Conservation (phyloP, 768 basidiomycete species). For the Termitomyces sp. region DNA sequence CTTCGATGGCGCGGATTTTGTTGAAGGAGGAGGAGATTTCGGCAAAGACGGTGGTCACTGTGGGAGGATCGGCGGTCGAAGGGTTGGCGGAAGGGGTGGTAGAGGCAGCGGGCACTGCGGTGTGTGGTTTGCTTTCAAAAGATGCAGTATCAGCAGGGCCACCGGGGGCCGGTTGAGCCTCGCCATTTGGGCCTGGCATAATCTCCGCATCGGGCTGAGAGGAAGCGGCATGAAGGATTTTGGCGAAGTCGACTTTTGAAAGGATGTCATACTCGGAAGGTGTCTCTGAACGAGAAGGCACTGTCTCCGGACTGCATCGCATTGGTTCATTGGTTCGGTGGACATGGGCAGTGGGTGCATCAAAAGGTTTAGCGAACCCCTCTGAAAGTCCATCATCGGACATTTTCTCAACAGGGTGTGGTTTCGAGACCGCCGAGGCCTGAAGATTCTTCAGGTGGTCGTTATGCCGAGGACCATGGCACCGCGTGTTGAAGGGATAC, state of each 20-base stretch:
- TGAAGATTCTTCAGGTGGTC: background rate
- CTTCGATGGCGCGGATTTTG: slow-evolving; percentile 31
- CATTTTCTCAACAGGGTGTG: background rate
- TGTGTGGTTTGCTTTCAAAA: background rate
- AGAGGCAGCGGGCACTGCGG: background rate
- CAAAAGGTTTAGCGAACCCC: background rate
- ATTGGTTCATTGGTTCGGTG: background rate
- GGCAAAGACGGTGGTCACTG: background rate
- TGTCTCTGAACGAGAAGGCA: background rate
- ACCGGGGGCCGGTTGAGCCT: background rate
- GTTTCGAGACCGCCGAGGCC: background rate
- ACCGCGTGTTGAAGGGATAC: background rate
- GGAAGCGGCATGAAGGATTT: background rate
- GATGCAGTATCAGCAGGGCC: background rate
- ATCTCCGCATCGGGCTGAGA: background rate
- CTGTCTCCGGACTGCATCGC: background rate
- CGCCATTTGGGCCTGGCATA: background rate
- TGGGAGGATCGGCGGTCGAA: background rate
- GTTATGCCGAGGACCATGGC: background rate
- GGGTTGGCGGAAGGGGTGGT: background rate
- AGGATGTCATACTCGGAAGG: background rate
- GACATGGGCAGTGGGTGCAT: background rate
- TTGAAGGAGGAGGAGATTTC: background rate
- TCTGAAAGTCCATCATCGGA: background rate
- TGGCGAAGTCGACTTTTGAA: background rate